These are phyloP conservation scores for Chrysoporthe deuterocubensis DNA, from an alignment of 2,329 filamentous ascomycete species.

Conservation along the genomic window DNA sequence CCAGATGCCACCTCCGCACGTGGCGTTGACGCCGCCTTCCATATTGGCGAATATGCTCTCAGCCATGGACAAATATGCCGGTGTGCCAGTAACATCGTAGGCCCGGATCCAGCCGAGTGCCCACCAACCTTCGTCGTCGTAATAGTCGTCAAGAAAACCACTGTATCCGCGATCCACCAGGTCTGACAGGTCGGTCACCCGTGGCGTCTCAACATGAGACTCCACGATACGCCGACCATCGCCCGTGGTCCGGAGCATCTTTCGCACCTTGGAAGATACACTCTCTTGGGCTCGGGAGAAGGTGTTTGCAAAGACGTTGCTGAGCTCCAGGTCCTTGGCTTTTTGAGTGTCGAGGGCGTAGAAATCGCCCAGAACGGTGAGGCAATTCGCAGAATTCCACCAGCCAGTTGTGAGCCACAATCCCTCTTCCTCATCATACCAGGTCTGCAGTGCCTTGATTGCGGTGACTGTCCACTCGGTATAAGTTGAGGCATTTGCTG, in stretches of 20 bases:
- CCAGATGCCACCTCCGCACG: conserved; percentile 59
- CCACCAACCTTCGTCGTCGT: conserved; percentile 69
- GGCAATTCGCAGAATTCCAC: conserved; percentile 74
- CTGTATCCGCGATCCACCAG: conserved; percentile 42
- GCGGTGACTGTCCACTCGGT: conserved; percentile 39
- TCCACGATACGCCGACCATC: conserved; percentile 41
- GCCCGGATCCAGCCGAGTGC: conserved; percentile 60
- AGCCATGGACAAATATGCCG: conserved; percentile 55
- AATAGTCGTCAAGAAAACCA: conserved; percentile 59
- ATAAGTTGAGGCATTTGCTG: conserved; percentile 34
- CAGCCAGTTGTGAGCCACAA: conserved; percentile 69
- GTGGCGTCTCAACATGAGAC: conserved; percentile 43
- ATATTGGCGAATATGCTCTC: conserved; percentile 60
- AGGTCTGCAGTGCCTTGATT: conserved; percentile 56
- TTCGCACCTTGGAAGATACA: conserved; percentile 40
- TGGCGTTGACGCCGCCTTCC: conserved; percentile 48
- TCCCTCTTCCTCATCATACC: conserved; percentile 64
- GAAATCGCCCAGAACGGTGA: conserved; percentile 66
- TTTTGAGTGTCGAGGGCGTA: conserved; percentile 39
- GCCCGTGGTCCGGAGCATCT: conserved; percentile 36
- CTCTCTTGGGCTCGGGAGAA: conserved; percentile 50
- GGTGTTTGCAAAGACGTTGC: conserved; percentile 48
- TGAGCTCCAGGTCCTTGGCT: conserved; percentile 44
- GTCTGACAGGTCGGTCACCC: conserved; percentile 28
- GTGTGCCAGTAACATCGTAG: conserved; percentile 53